A percentile compares a stretch with the other conserved stretches of the same genome.
These are phyloP conservation scores for Pyracantha coccinea DNA, from an alignment of 331 rosid species.

Conservation along the genomic window DNA sequence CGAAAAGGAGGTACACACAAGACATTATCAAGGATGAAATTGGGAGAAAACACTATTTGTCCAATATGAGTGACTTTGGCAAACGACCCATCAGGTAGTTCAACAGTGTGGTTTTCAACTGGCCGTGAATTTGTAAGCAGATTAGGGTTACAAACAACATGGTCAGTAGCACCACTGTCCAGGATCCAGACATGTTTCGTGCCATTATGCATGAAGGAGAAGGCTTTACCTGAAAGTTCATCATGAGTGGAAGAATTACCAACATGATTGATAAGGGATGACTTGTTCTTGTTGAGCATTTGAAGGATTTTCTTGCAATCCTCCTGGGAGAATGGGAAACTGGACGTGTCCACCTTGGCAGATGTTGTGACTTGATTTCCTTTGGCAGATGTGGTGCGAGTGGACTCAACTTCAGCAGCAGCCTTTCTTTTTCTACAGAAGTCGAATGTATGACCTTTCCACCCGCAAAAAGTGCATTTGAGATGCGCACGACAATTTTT, in stretches of 20 bases:
- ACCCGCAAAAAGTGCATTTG: neutral
- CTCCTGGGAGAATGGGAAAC: neutral
- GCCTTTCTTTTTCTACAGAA: neutral
- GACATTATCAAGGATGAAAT: neutral
- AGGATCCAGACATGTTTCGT: neutral
- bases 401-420: accelerated
- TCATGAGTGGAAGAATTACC: neutral
- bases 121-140: neutral
- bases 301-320: neutral
- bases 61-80: neutral
- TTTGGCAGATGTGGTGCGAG: neutral
- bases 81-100: neutral
- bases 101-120: neutral
- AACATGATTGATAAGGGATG: neutral
- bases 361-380: neutral
- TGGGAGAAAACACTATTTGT: neutral
- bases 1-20: neutral
- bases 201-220: neutral
- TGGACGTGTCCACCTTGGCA: neutral
- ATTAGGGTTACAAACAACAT: neutral
- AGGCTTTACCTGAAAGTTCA: neutral
- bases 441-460: neutral
- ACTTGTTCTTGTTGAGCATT: neutral
- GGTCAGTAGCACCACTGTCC: neutral
- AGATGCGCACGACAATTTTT: neutral